Percentiles rank a stretch among this genome's conserved stretches.
Evolutionary conservation across 768 basidiomycete species (phyloP).

Genomic region (Scleroderma bovista): DNA sequence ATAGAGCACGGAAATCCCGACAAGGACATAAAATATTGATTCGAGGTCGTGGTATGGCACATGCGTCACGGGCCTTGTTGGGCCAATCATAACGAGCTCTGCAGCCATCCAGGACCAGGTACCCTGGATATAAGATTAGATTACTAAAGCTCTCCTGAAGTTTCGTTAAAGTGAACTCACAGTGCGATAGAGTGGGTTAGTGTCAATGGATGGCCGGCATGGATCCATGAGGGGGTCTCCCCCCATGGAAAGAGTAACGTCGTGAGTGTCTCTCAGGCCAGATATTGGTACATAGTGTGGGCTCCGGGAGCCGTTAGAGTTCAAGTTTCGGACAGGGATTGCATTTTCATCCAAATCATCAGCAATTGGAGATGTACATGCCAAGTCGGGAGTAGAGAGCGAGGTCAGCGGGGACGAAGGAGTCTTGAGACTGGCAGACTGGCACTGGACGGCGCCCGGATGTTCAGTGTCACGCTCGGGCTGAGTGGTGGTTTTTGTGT

Average conservation of each 20-base stretch:
- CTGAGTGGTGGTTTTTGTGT: too few relatives aligned
- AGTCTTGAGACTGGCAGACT: too few relatives aligned
- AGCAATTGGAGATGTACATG: background rate
- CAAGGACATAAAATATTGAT: constrained; percentile 7
- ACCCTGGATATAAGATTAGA: background rate
- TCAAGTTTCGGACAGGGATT: too few relatives aligned
- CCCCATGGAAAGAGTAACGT: background rate
- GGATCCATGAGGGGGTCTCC: background rate
- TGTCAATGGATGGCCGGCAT: background rate
- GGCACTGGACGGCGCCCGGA: too few relatives aligned
- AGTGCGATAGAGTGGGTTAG: background rate
- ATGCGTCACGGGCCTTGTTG: background rate
- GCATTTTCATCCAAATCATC: too few relatives aligned
- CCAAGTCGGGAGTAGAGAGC: too few relatives aligned
- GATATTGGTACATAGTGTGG: background rate
- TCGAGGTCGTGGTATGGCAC: constrained; percentile 2
- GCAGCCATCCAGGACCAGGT: constrained; percentile 6
- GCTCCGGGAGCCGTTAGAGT: too few relatives aligned
- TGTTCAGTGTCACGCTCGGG: too few relatives aligned
- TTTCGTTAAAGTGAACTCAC: background rate
- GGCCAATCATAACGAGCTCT: constrained; percentile 1
- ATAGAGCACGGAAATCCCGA: constrained; percentile 4
- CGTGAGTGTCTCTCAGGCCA: background rate
- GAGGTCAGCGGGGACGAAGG: too few relatives aligned
- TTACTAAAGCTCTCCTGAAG: too few relatives aligned